Conservation (phyloP, 148 eudicot species). For the Rhododendron molle region DNA sequence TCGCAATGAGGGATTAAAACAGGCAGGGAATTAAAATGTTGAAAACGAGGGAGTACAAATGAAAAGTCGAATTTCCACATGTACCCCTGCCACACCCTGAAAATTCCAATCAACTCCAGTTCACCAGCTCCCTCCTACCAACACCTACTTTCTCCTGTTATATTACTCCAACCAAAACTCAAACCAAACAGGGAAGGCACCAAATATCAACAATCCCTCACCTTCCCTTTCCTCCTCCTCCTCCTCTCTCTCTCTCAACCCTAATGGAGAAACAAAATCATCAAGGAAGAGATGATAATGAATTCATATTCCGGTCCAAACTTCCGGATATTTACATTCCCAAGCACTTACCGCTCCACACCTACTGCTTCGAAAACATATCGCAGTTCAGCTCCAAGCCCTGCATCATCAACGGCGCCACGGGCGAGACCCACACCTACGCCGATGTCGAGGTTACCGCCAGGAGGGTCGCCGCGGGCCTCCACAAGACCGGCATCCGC, state of each 20-base stretch:
- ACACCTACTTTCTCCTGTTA: conserved; percentile 5
- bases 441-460: conserved; percentile 39
- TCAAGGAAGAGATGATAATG: conserved; percentile 10
- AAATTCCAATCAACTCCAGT: conserved; percentile 1
- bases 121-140: not conserved
- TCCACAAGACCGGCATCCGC: conserved; percentile 24
- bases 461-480: conserved; percentile 33
- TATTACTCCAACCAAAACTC: conserved; percentile 12
- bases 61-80: not conserved
- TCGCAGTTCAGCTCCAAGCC: conserved; percentile 28
- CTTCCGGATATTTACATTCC: conserved; percentile 53
- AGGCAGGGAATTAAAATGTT: not conserved
- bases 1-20: not conserved
- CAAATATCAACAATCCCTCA: not conserved
- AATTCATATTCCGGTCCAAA: conserved; percentile 46
- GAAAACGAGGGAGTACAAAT: not conserved
- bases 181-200: conserved; percentile 5
- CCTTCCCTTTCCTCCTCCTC: not conserved
- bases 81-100: not conserved
- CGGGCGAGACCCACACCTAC: conserved; percentile 31
- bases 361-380: conserved; percentile 48
- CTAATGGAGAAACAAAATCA: not conserved
- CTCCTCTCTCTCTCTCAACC: not conserved
- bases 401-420: conserved; percentile 41
- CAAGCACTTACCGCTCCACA: conserved; percentile 40